phyloP scores from a whole-genome alignment of 306 rosid genomes.

The Acacia crassicarpa region DNA sequence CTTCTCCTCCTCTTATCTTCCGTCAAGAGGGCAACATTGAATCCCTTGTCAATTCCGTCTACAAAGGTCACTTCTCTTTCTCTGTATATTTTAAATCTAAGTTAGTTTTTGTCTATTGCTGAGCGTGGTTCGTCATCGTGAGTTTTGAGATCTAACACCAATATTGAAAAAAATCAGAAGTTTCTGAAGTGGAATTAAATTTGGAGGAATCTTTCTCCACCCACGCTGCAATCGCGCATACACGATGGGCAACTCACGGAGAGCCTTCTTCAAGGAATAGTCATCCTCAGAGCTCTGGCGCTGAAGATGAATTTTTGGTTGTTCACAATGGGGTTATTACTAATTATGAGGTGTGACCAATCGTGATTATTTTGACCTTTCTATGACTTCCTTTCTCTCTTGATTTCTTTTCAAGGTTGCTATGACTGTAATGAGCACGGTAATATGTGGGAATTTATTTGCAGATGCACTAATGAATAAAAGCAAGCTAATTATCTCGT shows the following conservation, averaged over 20 bases:
- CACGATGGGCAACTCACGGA: slow-evolving; percentile 99
- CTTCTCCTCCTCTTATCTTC: slow-evolving; percentile 59
- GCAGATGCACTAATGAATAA: not conserved
- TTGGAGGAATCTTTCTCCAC: slow-evolving; percentile 64
- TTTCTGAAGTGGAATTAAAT: slow-evolving; percentile 57
- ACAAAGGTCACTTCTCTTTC: slow-evolving; percentile 51
- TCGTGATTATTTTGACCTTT: slow-evolving; percentile 10
- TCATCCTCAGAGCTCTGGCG: slow-evolving; percentile 88
- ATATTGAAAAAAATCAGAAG: slow-evolving; percentile 52
- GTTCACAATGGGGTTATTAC: slow-evolving; percentile 95
- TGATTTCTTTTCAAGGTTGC: not conserved
- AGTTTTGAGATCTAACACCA: not conserved
- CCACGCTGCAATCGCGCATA: slow-evolving; percentile 95
- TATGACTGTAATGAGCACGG: not conserved
- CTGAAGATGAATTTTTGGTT: slow-evolving; percentile 81
- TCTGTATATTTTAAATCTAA: not conserved
- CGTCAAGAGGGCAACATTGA: slow-evolving; percentile 96
- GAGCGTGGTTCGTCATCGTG: not conserved
- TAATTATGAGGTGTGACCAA: slow-evolving; percentile 71
- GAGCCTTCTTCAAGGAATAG: slow-evolving; percentile 93
- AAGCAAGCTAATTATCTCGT: not conserved
- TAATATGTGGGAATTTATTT: not conserved
- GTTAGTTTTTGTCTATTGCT: not conserved
- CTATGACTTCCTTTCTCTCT: not conserved
- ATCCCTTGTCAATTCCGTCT: slow-evolving; percentile 87